Evolutionary conservation across 176 grass and related monocot genomes (phyloP), one percentile per base, ranked within the genome.

Genomic region (Canna indica): DNA sequence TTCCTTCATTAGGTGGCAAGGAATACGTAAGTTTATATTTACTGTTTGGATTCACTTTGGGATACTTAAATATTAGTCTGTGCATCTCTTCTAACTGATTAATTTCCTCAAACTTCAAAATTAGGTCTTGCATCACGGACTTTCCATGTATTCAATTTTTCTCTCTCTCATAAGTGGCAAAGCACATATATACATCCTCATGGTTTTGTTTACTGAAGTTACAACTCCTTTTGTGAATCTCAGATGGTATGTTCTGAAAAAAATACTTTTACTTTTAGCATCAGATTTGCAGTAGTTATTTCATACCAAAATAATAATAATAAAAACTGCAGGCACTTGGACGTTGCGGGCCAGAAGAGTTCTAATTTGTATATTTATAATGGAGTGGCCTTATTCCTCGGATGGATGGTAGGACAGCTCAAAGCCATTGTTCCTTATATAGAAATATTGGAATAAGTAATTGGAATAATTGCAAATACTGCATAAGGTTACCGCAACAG

Each of bases 221-320:
- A 96, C 91, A 20, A 96, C 91, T 65, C 91, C 88, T 5, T 86
- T 88, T 84, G 91, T 96, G 36, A 96, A 96, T 72, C 78, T 96
- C 64, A 88, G 91, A 91, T 96, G 91, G 88, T 96, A 88, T 47
- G 47, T 25, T 44, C 35, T 64, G 26, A 52, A 31, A 18, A 31
- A 18, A 25, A 32, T 1, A 62, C 44, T 79, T 65, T 54, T 10
- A 2, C 25, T 38, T n/a, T 24, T 3, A 67, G 46, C 7, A 4
- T 53, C 47, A 39, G 59, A 33, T 4, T 18, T 52, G 7, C 31
- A 39, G 71, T 68, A 5, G 71, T 6, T 76, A n/a, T n/a, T n/a
- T n/a, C n/a, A n/a, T n/a, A n/a, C n/a, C n/a, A n/a, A n/a, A n/a
- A n/a, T n/a, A 61, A 39, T n/a, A 18, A 14, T 31, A 73, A 3